Evolutionary conservation across 352 stramenopile genomes (phyloP).

Genomic region (Phytophthora foliorum): DNA sequence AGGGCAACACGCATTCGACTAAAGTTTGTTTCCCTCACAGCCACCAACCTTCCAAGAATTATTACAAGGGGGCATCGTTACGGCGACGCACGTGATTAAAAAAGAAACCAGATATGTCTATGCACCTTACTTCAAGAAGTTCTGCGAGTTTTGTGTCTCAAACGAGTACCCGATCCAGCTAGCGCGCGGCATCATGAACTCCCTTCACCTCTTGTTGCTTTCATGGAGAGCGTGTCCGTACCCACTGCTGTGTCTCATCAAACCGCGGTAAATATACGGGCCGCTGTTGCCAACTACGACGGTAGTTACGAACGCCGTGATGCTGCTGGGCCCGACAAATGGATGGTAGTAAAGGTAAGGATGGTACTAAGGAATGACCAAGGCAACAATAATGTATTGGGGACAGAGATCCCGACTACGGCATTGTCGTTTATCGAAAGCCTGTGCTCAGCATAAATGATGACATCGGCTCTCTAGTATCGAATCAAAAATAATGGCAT

Average conservation of each 20-base stretch:
- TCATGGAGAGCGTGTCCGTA: conserved; percentile 13
- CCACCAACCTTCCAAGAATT: conserved; percentile 11
- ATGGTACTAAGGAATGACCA: too few relatives aligned
- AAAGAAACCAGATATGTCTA: conserved; percentile 12
- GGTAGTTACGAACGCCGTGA: conserved; percentile 3
- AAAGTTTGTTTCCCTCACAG: too few relatives aligned
- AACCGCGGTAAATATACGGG: conserved; percentile 9
- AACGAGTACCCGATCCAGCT: conserved; percentile 24
- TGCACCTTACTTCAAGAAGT: conserved; percentile 19
- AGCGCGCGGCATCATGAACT: background rate
- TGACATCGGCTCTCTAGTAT: too few relatives aligned
- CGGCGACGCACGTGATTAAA: conserved; percentile 15
- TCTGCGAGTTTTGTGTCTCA: conserved; percentile 12
- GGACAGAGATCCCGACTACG: too few relatives aligned
- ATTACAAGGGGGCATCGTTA: conserved; percentile 8
- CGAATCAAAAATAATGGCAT: too few relatives aligned
- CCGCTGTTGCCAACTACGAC: conserved; percentile 14
- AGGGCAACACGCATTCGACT: background rate
- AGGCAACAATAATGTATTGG: background rate
- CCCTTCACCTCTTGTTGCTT: conserved; percentile 13
- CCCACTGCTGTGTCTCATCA: conserved; percentile 7
- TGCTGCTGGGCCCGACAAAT: conserved; percentile 11
- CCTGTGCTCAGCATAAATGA: too few relatives aligned
- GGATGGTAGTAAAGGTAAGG: conserved; percentile 9
- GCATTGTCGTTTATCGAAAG: too few relatives aligned